Percentiles rank a stretch among this genome's conserved stretches.
Evolutionary conservation across 805 yeast genomes (phyloP).

Genomic region (Candida ipomoeae): DNA sequence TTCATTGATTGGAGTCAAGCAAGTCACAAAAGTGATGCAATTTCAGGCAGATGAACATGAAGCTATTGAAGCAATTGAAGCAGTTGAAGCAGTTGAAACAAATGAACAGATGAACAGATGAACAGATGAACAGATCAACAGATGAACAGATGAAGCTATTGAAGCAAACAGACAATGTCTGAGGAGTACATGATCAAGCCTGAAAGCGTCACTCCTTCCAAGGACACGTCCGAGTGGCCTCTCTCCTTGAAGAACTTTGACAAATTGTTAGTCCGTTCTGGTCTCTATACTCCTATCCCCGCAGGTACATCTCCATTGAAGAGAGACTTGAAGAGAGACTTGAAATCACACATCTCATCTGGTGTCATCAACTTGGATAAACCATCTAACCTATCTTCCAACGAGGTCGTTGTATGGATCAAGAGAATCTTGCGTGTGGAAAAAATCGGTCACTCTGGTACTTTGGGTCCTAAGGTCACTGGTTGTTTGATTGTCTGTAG

Average conservation of each 20-base stretch:
- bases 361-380: slow-evolving; percentile 98
- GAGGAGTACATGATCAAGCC: slow-evolving; percentile 84
- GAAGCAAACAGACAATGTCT: slow-evolving; percentile 48
- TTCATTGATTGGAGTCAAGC: no score
- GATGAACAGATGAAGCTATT: no score
- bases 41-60: no score
- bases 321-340: no score
- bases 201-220: slow-evolving; percentile 69
- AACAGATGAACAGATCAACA: no score
- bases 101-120: no score
- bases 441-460: slow-evolving; percentile 99
- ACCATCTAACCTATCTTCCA: slow-evolving; percentile 97
- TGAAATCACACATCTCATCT: slow-evolving; percentile 81
- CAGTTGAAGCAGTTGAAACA: no score
- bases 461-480: slow-evolving; percentile 97
- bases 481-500: slow-evolving; percentile 98
- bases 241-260: slow-evolving; percentile 89
- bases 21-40: no score
- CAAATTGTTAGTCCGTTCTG: slow-evolving; percentile 88
- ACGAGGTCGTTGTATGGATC: slow-evolving; percentile 99
- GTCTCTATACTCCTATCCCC: slow-evolving; percentile 97
- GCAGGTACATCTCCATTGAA: slow-evolving; percentile 91
- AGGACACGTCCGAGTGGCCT: slow-evolving; percentile 94
- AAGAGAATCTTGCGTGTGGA: slow-evolving; percentile 93
- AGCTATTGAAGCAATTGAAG: no score